These are phyloP conservation scores for Eucalyptus erythrocorys DNA, from an alignment of 345 rosid genomes.

Conservation along the genomic window DNA sequence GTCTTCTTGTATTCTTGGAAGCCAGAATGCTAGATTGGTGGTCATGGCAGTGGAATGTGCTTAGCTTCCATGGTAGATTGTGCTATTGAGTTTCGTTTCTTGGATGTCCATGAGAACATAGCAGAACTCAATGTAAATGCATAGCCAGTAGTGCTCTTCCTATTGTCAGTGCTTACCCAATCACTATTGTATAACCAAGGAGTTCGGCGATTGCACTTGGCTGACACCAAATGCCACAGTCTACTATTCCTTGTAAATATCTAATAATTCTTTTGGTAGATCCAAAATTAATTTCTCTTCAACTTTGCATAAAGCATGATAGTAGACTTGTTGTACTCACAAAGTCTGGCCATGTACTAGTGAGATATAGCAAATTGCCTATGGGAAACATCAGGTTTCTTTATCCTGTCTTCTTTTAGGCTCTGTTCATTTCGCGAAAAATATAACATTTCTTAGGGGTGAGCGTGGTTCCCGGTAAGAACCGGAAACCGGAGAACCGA, in stretches of 20 bases:
- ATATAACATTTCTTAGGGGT: too few relatives aligned
- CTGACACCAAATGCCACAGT: not conserved
- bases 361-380: not conserved
- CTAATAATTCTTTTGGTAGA: not conserved
- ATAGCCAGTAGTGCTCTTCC: not conserved
- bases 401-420: not conserved
- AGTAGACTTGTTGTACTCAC: not conserved
- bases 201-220: not conserved
- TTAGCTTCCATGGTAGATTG: not conserved
- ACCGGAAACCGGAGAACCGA: too few relatives aligned
- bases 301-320: not conserved
- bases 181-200: not conserved
- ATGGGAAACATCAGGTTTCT: not conserved
- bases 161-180: not conserved
- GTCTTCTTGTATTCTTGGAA: not conserved
- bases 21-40: not conserved
- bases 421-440: fast-evolving
- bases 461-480: too few relatives aligned
- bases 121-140: not conserved
- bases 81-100: not conserved
- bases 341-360: not conserved
- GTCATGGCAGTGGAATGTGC: not conserved
- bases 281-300: not conserved
- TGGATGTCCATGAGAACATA: not conserved
- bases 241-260: not conserved